Conservation (phyloP, 257 asterid species). For the Echites panduratus region DNA sequence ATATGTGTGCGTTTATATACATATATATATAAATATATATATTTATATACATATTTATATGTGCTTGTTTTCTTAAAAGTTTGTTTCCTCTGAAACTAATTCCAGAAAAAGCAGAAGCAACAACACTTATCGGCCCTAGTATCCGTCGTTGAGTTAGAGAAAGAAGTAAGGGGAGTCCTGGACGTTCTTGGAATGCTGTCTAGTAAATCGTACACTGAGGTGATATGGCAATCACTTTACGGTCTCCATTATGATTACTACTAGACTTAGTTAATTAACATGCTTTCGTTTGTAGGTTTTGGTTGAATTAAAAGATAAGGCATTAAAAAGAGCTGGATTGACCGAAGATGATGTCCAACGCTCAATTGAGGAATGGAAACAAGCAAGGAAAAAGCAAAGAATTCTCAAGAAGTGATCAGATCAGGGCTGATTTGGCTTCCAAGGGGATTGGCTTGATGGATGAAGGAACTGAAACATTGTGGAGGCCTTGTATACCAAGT, state of each 20-base stretch:
- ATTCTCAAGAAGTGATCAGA: constrained; percentile 51
- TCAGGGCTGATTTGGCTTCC: constrained; percentile 52
- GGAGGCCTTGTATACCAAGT: constrained; percentile 76
- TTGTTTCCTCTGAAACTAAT: constrained; percentile 6
- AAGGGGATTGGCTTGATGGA: constrained; percentile 84
- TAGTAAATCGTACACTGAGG: constrained; percentile 36
- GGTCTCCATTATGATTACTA: not conserved
- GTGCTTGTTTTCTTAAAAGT: not conserved
- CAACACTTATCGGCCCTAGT: constrained; percentile 20
- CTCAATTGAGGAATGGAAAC: constrained; percentile 51
- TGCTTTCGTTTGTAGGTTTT: constrained; percentile 45
- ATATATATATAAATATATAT: no score
- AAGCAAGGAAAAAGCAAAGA: constrained; percentile 60
- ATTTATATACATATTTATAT: no score
- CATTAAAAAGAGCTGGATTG: constrained; percentile 58
- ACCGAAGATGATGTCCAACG: constrained; percentile 53
- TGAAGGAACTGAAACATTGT: constrained; percentile 62
- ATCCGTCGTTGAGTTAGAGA: constrained; percentile 31
- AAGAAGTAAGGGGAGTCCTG: constrained; percentile 30
- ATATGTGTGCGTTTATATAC: no score
- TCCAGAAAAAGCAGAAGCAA: constrained; percentile 33
- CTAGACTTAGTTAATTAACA: not conserved
- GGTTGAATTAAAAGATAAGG: constrained; percentile 73
- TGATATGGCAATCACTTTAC: constrained; percentile 3
- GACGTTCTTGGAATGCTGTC: constrained; percentile 39